phyloP scores from a whole-genome alignment of 106 monocot genomes.

The Apostasia shenzhenica region DNA sequence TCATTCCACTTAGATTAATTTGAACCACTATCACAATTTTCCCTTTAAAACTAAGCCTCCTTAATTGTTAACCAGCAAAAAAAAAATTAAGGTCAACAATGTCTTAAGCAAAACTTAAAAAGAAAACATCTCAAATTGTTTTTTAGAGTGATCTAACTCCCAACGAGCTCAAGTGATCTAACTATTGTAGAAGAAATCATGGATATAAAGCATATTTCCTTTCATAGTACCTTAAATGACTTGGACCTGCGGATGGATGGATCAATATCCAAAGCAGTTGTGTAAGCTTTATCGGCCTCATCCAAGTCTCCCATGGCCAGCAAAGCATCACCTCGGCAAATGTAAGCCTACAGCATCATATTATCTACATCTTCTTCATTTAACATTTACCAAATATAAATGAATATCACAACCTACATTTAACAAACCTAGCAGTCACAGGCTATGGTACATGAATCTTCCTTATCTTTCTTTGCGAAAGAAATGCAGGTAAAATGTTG shows the following conservation, averaged over 20 bases:
- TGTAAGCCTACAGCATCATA: constrained; percentile 32
- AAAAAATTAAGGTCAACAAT: too few relatives aligned
- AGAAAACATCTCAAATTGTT: neutral
- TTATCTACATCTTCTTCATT: neutral
- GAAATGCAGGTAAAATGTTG: too few relatives aligned
- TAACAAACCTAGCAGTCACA: too few relatives aligned
- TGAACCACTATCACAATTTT: too few relatives aligned
- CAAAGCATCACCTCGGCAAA: constrained; percentile 60
- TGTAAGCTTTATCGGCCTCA: constrained; percentile 47
- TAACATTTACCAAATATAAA: too few relatives aligned
- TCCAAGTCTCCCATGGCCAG: constrained; percentile 37
- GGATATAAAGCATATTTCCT: neutral
- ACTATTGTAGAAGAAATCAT: neutral
- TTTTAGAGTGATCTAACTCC: neutral
- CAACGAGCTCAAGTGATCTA: neutral
- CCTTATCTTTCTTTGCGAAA: too few relatives aligned
- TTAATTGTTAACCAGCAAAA: too few relatives aligned
- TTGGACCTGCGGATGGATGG: constrained; percentile 62
- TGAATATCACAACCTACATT: too few relatives aligned
- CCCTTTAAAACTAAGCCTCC: too few relatives aligned
- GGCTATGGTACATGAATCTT: too few relatives aligned
- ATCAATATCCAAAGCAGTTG: constrained; percentile 46
- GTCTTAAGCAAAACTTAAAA: neutral
- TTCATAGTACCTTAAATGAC: constrained; percentile 38
- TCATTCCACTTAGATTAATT: too few relatives aligned